Base-by-base conservation (phyloP, 441 rosid species). In the Croton setiger region DNA sequence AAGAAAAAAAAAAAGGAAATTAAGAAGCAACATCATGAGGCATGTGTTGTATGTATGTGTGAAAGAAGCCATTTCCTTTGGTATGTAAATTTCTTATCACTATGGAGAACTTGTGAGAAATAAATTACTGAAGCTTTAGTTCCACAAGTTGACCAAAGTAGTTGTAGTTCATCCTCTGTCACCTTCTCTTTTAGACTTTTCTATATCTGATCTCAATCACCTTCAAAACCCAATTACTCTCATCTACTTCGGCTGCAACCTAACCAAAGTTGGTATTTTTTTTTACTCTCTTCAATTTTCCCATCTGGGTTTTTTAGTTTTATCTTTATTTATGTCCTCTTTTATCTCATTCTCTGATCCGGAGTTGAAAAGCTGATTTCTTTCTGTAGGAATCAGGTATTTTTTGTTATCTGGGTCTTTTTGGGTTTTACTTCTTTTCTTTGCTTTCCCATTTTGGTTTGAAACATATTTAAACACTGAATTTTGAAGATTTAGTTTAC, bases 71-170 rank as follows among this genome's bases (percentile, higher is more conserved):
- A 0, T 23, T 23, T 23, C 36, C 15, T 23, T 55, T 55, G 59
- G 17, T 21, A 10, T 55, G 4, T 55, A n/a, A n/a, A n/a, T 15
- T 6, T 15, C 17, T 31, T 55, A 15, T 54, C 3, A 39, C 44
- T 31, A 56, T 39, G 48, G 15, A 23, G 43, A 20, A 41, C n/a
- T 36, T 4, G 2, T 27, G 36, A 36, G 14, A 55, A 27, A 27
- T 27, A 27, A 27, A 45, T 11, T 20, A 17, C 21, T 5, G 17
- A 55, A 44, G 13, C 36, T 51, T 35, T 64, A 76, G 68, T 68
- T 67, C 59, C 37, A 36, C 49, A 18, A 27, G 68, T 72, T 72
- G 74, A 72, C 76, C 76, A 53, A 39, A 60, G 43, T 39, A 60
- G 43, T 39, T 18, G 4, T 68, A 14, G 7, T 39, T 49, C 56